Conservation (phyloP, 2,329 filamentous ascomycete species). For the Grosmannia clavigera region DNA sequence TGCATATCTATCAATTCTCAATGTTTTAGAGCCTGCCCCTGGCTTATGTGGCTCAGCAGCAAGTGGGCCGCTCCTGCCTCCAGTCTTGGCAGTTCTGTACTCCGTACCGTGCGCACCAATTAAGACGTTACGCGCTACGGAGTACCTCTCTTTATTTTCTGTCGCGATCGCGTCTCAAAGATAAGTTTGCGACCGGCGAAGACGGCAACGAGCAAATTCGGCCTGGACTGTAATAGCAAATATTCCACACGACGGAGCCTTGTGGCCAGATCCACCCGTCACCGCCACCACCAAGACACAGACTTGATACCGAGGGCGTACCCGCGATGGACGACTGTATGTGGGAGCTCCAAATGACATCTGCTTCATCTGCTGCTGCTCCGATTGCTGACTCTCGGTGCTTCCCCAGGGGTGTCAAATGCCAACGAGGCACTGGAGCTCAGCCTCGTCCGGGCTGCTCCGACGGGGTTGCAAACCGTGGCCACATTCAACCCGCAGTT, state of each 20-base stretch:
- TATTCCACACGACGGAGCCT: neutral
- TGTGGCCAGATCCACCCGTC: neutral
- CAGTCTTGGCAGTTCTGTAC: neutral
- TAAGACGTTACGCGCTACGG: constrained; percentile 8
- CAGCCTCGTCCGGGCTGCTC: constrained; percentile 40
- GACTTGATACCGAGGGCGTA: too few relatives aligned
- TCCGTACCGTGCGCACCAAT: neutral
- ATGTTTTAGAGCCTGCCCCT: neutral
- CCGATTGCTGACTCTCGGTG: neutral
- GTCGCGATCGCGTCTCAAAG: constrained; percentile 9
- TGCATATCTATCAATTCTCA: neutral
- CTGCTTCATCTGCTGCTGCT: neutral
- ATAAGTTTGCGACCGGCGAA: neutral
- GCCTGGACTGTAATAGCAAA: too few relatives aligned
- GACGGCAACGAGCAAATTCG: neutral
- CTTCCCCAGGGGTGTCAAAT: constrained; percentile 38
- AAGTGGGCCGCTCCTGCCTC: neutral
- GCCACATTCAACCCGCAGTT: constrained; percentile 71
- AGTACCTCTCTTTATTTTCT: neutral
- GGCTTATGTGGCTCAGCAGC: constrained; percentile 2
- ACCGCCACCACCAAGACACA: neutral
- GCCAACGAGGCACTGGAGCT: constrained; percentile 52
- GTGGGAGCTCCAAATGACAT: neutral
- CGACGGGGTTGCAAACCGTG: constrained; percentile 40
- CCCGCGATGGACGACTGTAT: neutral